phyloP scores from a whole-genome alignment of 192 early-diverging fungal species.

The Obelidium mucronatum region DNA sequence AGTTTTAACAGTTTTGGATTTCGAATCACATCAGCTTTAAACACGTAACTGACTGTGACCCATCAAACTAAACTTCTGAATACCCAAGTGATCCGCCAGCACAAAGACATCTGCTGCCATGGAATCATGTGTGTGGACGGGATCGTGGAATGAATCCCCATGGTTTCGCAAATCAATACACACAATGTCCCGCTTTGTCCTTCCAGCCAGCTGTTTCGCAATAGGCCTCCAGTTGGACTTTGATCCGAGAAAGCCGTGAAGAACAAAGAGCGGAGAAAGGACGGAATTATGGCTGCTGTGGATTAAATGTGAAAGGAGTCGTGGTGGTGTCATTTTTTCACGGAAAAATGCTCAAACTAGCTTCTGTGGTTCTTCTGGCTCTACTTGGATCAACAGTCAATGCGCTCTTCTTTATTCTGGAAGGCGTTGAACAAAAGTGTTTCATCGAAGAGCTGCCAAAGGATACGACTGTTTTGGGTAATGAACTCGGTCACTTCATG shows the following conservation, averaged over 20 bases:
- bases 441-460: slow-evolving; percentile 94
- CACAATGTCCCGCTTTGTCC: slow-evolving; percentile 69
- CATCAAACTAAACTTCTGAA: slow-evolving; percentile 68
- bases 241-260: slow-evolving; percentile 93
- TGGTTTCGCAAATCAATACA: slow-evolving; percentile 91
- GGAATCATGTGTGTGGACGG: slow-evolving; percentile 67
- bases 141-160: slow-evolving; percentile 81
- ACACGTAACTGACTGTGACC: slow-evolving; percentile 83
- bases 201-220: slow-evolving; percentile 68
- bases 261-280: slow-evolving; percentile 56
- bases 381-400: slow-evolving; percentile 2
- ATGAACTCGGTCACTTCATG: neutral
- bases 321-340: neutral
- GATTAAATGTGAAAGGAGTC: neutral
- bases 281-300: slow-evolving; percentile 2
- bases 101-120: slow-evolving; percentile 80
- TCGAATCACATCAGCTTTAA: neutral
- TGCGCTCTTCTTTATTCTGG: slow-evolving; percentile 92
- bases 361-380: neutral
- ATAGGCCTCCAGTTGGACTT: slow-evolving; percentile 69
- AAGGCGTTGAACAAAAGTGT: slow-evolving; percentile 86
- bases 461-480: slow-evolving; percentile 84
- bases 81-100: slow-evolving; percentile 70
- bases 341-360: neutral
- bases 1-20: neutral